These are phyloP conservation scores for Rhododendron griersonianum DNA, from an alignment of 148 eudicot species.

Conservation along the genomic window DNA sequence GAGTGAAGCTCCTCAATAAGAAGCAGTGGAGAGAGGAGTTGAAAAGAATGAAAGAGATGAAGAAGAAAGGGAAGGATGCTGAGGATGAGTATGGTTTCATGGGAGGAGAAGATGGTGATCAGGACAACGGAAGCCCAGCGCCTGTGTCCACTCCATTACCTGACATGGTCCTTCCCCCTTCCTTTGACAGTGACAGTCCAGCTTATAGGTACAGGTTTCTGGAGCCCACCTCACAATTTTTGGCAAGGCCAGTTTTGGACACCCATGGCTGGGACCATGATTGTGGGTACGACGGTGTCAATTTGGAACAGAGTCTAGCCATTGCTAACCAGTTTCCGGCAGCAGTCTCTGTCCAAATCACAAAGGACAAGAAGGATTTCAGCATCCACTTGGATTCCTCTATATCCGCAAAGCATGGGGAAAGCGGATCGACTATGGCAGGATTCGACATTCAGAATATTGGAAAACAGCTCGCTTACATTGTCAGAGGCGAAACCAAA, in stretches of 20 bases:
- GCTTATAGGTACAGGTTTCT: conserved; percentile 80
- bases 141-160: conserved; percentile 90
- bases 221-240: conserved; percentile 89
- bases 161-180: conserved; percentile 87
- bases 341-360: conserved; percentile 57
- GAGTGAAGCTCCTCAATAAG: conserved; percentile 92
- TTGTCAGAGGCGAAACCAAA: conserved; percentile 73
- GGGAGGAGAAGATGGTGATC: conserved; percentile 68
- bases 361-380: conserved; percentile 92
- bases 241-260: conserved; percentile 89
- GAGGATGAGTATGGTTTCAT: conserved; percentile 26
- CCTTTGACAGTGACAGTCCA: conserved; percentile 90
- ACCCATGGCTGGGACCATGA: conserved; percentile 99
- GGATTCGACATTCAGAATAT: conserved; percentile 85
- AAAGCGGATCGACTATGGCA: conserved; percentile 67
- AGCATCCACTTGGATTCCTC: conserved; percentile 81
- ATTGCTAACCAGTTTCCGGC: conserved; percentile 65
- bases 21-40: conserved; percentile 94
- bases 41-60: conserved; percentile 74
- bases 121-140: conserved; percentile 55
- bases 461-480: conserved; percentile 76
- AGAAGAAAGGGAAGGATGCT: conserved; percentile 51
- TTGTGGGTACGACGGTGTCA: conserved; percentile 98
- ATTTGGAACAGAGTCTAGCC: conserved; percentile 73
- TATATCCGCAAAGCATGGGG: conserved; percentile 75